These are phyloP conservation scores for Phytophthora hybrid DNA, from an alignment of 352 stramenopile species.

Conservation along the genomic window DNA sequence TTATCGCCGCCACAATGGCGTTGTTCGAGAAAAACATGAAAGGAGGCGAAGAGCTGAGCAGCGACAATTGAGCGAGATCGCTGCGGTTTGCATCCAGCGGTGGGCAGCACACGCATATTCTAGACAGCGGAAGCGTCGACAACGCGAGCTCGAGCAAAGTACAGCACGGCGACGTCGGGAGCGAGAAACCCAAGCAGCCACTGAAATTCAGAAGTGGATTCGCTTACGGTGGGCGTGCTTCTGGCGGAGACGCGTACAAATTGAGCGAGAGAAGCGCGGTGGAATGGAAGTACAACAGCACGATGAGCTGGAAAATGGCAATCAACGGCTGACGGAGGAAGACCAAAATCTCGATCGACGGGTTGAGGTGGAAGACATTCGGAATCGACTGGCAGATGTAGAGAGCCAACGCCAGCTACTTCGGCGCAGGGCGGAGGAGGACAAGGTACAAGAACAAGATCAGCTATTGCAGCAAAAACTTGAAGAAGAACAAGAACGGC, in stretches of 20 bases:
- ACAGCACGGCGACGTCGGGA: slow-evolving; percentile 12
- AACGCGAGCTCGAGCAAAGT: slow-evolving; percentile 5
- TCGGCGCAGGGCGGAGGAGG: slow-evolving; percentile 1
- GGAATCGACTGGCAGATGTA: slow-evolving; percentile 2
- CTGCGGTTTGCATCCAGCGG: slow-evolving; percentile 46
- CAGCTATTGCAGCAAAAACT: slow-evolving; percentile 1
- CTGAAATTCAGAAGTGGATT: slow-evolving; percentile 39
- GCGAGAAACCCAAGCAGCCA: slow-evolving; percentile 22
- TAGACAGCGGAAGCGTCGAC: slow-evolving; percentile 25
- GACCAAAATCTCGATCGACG: background rate
- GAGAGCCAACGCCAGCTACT: slow-evolving; percentile 8
- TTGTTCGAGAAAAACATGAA: slow-evolving; percentile 12
- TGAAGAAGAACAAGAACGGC: slow-evolving; percentile 13
- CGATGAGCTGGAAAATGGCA: background rate
- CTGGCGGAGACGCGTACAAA: slow-evolving; percentile 31
- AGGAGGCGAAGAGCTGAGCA: slow-evolving; percentile 13
- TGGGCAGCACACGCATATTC: slow-evolving; percentile 51
- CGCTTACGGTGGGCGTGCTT: slow-evolving; percentile 37
- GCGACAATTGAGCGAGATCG: slow-evolving; percentile 15
- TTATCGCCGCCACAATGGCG: slow-evolving; percentile 28
- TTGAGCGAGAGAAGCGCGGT: slow-evolving; percentile 24
- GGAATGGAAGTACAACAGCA: slow-evolving; percentile 8
- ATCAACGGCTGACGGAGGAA: background rate
- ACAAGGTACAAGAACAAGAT: slow-evolving; percentile 6
- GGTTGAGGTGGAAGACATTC: slow-evolving; percentile 8